A percentile compares a stretch with the other conserved stretches of the same genome.
These are phyloP conservation scores for Claviceps arundinis DNA, from an alignment of 2,329 filamentous ascomycete species.

Conservation along the genomic window DNA sequence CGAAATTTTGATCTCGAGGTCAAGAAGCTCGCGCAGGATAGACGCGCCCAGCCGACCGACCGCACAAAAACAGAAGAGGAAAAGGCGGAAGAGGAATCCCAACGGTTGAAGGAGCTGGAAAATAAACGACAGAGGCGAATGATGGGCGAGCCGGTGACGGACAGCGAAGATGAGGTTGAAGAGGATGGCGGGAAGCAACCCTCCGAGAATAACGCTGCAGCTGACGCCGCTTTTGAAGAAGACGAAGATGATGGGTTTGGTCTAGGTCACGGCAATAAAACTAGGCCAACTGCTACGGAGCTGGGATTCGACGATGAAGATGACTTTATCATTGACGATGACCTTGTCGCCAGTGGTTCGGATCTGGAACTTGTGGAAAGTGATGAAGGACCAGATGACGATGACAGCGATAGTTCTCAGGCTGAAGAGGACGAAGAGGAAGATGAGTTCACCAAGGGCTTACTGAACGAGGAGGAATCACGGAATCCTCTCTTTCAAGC, in stretches of 20 bases:
- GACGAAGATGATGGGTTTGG: conserved; percentile 45
- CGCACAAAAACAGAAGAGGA: conserved; percentile 89
- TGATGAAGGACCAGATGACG: conserved; percentile 38
- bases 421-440: conserved; percentile 33
- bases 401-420: conserved; percentile 22
- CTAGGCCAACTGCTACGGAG: conserved; percentile 42
- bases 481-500: conserved; percentile 36
- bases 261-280: conserved; percentile 45
- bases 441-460: conserved; percentile 59
- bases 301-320: conserved; percentile 84
- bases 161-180: conserved; percentile 46
- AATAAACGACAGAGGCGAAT: conserved; percentile 72
- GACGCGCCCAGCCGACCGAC: conserved; percentile 71
- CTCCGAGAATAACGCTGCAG: conserved; percentile 21
- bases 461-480: conserved; percentile 46
- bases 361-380: conserved; percentile 47
- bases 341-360: conserved; percentile 72
- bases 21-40: conserved; percentile 71
- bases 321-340: conserved; percentile 81
- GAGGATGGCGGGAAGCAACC: conserved; percentile 23
- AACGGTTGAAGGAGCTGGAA: conserved; percentile 67
- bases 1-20: conserved; percentile 80
- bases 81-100: conserved; percentile 62
- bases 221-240: conserved; percentile 18
- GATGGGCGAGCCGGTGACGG: conserved; percentile 62